These are phyloP conservation scores for Talaromyces nanjingensis DNA, from an alignment of 495 filamentous ascomycete species.

Conservation along the genomic window DNA sequence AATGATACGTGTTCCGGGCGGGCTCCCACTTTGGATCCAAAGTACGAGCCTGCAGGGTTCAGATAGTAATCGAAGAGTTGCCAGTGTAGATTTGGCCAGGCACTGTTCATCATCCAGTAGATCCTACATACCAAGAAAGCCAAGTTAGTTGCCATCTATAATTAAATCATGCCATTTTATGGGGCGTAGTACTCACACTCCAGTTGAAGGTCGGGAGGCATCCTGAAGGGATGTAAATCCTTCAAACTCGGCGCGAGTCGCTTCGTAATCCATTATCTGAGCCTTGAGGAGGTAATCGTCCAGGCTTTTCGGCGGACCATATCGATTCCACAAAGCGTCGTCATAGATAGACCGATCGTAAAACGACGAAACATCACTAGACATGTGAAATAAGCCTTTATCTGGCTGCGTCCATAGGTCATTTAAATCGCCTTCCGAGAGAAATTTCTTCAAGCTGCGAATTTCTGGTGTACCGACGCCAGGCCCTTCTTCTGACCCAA, in stretches of 20 bases:
- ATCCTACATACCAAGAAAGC: conserved; percentile 20
- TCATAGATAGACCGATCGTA: conserved; percentile 52
- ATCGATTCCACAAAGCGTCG: conserved; percentile 42
- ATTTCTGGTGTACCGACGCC: conserved; percentile 57
- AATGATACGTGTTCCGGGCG: conserved; percentile 52
- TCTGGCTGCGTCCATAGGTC: conserved; percentile 48
- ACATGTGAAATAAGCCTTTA: conserved; percentile 55
- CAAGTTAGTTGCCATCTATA: neutral
- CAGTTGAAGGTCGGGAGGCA: conserved; percentile 47
- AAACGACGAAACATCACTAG: conserved; percentile 44
- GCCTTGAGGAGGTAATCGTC: conserved; percentile 49
- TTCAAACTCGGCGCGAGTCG: conserved; percentile 54
- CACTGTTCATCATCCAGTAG: conserved; percentile 65
- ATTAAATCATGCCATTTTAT: neutral
- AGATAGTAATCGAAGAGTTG: conserved; percentile 61
- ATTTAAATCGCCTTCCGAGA: conserved; percentile 41
- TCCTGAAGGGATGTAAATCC: conserved; percentile 45
- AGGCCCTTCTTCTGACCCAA: conserved; percentile 53
- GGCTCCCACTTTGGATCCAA: conserved; percentile 48
- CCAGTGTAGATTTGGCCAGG: conserved; percentile 62
- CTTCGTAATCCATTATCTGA: conserved; percentile 59
- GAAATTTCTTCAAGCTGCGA: conserved; percentile 45
- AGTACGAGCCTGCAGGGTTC: conserved; percentile 50
- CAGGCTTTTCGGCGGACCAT: conserved; percentile 43
- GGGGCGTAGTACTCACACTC: conserved; percentile 18